These are phyloP conservation scores for Malassezia arunalokei DNA, from an alignment of 1,284 basidiomycete species.

Conservation along the genomic window DNA sequence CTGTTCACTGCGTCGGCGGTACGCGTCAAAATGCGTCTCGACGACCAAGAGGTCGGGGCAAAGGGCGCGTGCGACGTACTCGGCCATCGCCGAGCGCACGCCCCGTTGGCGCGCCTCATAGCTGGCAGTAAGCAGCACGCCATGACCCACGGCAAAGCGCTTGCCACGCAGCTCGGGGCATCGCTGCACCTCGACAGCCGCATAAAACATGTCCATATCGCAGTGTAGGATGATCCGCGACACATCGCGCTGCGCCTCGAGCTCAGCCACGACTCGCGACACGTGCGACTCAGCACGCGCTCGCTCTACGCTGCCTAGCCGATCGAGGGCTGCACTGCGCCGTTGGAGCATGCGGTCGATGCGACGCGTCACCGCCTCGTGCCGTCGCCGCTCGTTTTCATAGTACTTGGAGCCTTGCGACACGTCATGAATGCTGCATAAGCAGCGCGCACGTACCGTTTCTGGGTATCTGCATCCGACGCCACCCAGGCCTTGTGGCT, in stretches of 20 bases:
- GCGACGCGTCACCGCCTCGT: slow-evolving; percentile 62
- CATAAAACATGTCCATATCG: slow-evolving; percentile 48
- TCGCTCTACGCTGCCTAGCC: slow-evolving; percentile 18
- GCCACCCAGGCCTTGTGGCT: slow-evolving; percentile 40
- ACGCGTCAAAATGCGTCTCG: slow-evolving; percentile 44
- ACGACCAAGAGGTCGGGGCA: slow-evolving; percentile 81
- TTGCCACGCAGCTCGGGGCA: slow-evolving; percentile 62
- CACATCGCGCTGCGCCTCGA: slow-evolving; percentile 68
- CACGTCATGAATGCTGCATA: slow-evolving; percentile 32
- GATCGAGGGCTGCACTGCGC: slow-evolving; percentile 24
- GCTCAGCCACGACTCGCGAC: slow-evolving; percentile 51
- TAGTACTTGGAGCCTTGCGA: slow-evolving; percentile 43
- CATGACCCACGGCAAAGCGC: slow-evolving; percentile 38
- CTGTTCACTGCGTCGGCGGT: slow-evolving; percentile 35
- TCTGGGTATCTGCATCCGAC: slow-evolving; percentile 28
- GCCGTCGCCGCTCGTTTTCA: slow-evolving; percentile 69
- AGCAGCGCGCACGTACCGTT: background rate
- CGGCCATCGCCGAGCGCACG: slow-evolving; percentile 54
- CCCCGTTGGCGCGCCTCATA: slow-evolving; percentile 54
- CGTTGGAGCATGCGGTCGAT: slow-evolving; percentile 50
- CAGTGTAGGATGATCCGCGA: slow-evolving; percentile 72
- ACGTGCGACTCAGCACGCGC: slow-evolving; percentile 25
- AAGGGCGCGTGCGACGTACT: slow-evolving; percentile 80
- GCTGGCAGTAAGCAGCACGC: slow-evolving; percentile 36
- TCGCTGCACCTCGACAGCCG: slow-evolving; percentile 55